These are phyloP conservation scores for Cyathus striatus DNA, from an alignment of 768 basidiomycete genomes.

Conservation along the genomic window DNA sequence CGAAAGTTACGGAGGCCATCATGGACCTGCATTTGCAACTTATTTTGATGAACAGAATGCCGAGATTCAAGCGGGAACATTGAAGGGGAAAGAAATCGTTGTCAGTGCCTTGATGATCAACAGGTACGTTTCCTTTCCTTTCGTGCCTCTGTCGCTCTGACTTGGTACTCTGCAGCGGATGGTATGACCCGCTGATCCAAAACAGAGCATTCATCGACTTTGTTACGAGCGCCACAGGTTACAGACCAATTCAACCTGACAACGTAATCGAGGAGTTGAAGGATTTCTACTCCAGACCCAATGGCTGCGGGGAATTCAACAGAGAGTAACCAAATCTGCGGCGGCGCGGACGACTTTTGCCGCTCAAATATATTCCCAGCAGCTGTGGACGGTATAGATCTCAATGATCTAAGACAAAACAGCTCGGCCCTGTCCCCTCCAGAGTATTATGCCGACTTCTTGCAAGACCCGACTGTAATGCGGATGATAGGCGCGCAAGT, in stretches of 20 bases:
- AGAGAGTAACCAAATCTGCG: slow-evolving; percentile 45
- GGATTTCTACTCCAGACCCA: slow-evolving; percentile 36
- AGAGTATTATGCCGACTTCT: slow-evolving; percentile 46
- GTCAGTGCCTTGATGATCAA: slow-evolving; percentile 64
- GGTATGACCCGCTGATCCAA: slow-evolving; percentile 63
- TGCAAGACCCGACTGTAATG: slow-evolving; percentile 28
- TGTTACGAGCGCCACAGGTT: slow-evolving; percentile 58
- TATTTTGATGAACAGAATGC: slow-evolving; percentile 62
- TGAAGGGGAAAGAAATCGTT: slow-evolving; percentile 44
- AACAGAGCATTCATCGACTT: slow-evolving; percentile 57
- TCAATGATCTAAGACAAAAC: slow-evolving; percentile 56
- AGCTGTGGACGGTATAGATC: slow-evolving; percentile 47
- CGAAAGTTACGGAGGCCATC: slow-evolving; percentile 68
- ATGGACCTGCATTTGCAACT: slow-evolving; percentile 58
- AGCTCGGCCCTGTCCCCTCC: slow-evolving; percentile 49
- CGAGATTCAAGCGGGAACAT: slow-evolving; percentile 34
- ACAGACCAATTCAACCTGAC: slow-evolving; percentile 53
- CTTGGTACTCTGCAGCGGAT: slow-evolving; percentile 41
- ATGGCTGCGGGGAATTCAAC: slow-evolving; percentile 46
- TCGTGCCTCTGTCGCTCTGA: neutral
- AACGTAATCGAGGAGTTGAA: slow-evolving; percentile 40
- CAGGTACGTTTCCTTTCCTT: slow-evolving; percentile 32
- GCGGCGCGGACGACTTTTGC: slow-evolving; percentile 47
- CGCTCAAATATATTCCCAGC: slow-evolving; percentile 44
- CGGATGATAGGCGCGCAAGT: slow-evolving; percentile 47